Evolutionary conservation across 257 asterid species (phyloP).

Genomic region (Lavandula angustifolia): DNA sequence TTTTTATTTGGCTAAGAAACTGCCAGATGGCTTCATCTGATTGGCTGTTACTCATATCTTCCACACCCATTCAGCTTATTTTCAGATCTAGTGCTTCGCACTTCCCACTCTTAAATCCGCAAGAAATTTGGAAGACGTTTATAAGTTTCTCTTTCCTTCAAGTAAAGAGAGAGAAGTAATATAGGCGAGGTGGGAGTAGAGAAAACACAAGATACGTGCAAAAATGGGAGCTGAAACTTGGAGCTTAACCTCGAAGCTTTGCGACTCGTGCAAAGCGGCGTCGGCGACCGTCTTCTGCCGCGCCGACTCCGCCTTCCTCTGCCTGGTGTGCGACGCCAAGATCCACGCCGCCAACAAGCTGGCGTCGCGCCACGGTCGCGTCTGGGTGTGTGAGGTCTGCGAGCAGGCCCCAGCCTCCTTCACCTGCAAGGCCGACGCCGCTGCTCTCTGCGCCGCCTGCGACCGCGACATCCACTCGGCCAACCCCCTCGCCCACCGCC

Average conservation of each 20-base stretch:
- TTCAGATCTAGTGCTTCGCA: neutral
- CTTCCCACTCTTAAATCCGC: constrained; percentile 20
- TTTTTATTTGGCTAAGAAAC: constrained; percentile 48
- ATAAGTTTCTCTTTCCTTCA: neutral
- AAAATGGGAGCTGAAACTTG: constrained; percentile 60
- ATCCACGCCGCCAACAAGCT: constrained; percentile 68
- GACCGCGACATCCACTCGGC: constrained; percentile 67
- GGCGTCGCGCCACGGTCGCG: constrained; percentile 70
- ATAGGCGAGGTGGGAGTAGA: no score
- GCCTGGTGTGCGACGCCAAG: constrained; percentile 59
- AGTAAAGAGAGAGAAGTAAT: neutral
- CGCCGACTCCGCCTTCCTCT: constrained; percentile 75
- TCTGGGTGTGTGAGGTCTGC: constrained; percentile 57
- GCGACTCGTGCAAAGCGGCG: constrained; percentile 73
- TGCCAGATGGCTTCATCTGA: constrained; percentile 34
- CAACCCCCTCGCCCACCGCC: constrained; percentile 64
- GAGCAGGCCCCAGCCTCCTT: constrained; percentile 60
- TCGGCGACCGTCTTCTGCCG: constrained; percentile 70
- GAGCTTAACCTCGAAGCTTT: constrained; percentile 62
- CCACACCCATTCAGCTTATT: constrained; percentile 33
- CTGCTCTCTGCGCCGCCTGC: constrained; percentile 62
- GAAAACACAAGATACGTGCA: neutral
- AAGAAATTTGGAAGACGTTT: neutral
- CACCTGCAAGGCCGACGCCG: constrained; percentile 69
- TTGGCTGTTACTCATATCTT: constrained; percentile 41